A percentile compares a stretch with the other conserved stretches of the same genome.
Conservation (phyloP, 2,329 filamentous ascomycete species). For the Calonectria pseudoreteaudii region DNA sequence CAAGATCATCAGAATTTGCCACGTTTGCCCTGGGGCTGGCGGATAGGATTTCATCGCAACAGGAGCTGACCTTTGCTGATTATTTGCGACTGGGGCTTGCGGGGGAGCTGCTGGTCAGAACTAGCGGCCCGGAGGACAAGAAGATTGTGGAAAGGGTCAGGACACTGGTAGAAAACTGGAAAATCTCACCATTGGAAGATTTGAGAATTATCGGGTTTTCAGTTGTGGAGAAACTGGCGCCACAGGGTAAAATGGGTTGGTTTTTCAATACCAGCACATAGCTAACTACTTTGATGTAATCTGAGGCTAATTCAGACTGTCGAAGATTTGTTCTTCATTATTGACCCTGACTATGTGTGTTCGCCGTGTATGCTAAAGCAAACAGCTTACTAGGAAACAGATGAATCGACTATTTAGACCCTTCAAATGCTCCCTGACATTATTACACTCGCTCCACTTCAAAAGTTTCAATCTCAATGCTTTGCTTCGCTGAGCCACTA, state of each 20-base stretch:
- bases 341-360: background rate
- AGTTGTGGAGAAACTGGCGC: background rate
- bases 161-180: conserved; percentile 29
- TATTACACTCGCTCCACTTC: conserved; percentile 8
- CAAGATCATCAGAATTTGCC: background rate
- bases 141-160: background rate
- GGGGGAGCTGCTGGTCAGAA: conserved; percentile 11
- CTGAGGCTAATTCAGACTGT: background rate
- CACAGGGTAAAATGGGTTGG: conserved; percentile 7
- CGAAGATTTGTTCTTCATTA: background rate
- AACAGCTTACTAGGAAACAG: background rate
- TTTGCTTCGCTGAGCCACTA: background rate
- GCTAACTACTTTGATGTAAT: background rate
- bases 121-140: background rate
- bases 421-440: background rate
- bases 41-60: conserved; percentile 4
- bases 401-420: no score
- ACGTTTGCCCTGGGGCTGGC: conserved; percentile 29
- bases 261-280: background rate
- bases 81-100: conserved; percentile 37
- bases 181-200: conserved; percentile 6
- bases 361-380: background rate
- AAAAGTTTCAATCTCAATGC: conserved; percentile 3
- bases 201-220: conserved; percentile 21
- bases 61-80: conserved; percentile 24